phyloP scores from a whole-genome alignment of 306 rosid genomes.

The Quercus engelmannii region DNA sequence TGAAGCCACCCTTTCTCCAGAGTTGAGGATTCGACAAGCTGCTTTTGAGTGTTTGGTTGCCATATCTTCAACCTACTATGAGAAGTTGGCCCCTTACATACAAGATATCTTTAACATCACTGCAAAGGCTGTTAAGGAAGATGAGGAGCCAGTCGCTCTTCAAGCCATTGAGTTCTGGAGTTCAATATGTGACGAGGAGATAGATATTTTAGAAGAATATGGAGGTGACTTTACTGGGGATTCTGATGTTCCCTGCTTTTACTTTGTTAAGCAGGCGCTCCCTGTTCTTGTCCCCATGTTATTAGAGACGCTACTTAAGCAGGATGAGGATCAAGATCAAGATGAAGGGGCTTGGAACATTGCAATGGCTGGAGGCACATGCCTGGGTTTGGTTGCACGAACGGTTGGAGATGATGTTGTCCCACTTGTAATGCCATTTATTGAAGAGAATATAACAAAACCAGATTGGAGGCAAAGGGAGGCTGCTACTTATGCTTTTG shows the following conservation, averaged over 20 bases:
- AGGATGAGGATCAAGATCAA: slow-evolving; percentile 96
- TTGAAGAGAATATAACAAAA: slow-evolving; percentile 81
- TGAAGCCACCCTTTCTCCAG: slow-evolving; percentile 85
- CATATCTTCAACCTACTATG: slow-evolving; percentile 85
- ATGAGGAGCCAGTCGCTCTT: slow-evolving; percentile 89
- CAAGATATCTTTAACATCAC: slow-evolving; percentile 77
- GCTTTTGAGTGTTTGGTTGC: slow-evolving; percentile 90
- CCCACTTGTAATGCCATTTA: slow-evolving; percentile 89
- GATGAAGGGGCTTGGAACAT: slow-evolving; percentile 99
- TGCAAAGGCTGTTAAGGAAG: slow-evolving; percentile 91
- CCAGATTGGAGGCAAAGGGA: slow-evolving; percentile 96
- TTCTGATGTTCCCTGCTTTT: slow-evolving; percentile 79
- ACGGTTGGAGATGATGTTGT: slow-evolving; percentile 92
- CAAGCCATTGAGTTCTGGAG: slow-evolving; percentile 97
- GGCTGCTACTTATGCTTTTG: slow-evolving; percentile 96
- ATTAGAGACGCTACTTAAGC: slow-evolving; percentile 80
- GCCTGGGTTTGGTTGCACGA: slow-evolving; percentile 88
- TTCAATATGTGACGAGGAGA: slow-evolving; percentile 94
- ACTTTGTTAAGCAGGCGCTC: slow-evolving; percentile 86
- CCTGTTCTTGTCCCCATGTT: slow-evolving; percentile 81
- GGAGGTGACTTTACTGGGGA: slow-evolving; percentile 81
- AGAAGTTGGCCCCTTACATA: slow-evolving; percentile 74
- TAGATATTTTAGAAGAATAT: slow-evolving; percentile 81
- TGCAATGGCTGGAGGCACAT: slow-evolving; percentile 99
- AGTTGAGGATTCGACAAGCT: slow-evolving; percentile 68